Evolutionary conservation across 768 basidiomycete species (phyloP), one percentile per base, ranked within the genome.

Genomic region (Imleria badia): DNA sequence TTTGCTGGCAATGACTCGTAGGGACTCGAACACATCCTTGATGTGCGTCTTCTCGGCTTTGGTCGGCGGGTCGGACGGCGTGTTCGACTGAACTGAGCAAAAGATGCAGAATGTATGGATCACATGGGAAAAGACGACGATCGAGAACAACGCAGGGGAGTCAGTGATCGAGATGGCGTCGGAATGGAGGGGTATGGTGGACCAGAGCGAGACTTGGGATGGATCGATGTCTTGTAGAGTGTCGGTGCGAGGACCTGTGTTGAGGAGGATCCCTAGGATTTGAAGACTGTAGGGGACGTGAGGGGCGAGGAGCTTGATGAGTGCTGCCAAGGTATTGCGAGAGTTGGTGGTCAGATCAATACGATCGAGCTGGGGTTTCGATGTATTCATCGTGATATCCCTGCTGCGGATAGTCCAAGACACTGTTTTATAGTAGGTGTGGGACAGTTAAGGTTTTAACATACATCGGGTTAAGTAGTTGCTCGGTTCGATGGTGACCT

Each of bases 161-260:
- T 47, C 6, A 15, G 40, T 38, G 41, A 26, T 39, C 4, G 41
- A 33, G 36, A 33, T 44, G 35, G 40, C n/a, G 30, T 43, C 26
- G 2, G 30, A n/a, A 45, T 17, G 29, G 14, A 58, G 30, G 22
- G 53, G 62, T 43, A 47, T 31, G 23, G 66, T 62, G 4, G 66
- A 64, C 66, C 66, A 63, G 35, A 63, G 51, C 0, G 30, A 51
- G 34, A 58, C 23, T 43, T 59, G 52, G 45, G 66, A 56, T 46
- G 56, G 33, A 30, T 68, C 52, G 3, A 58, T 19, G n/a, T 41
- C 42, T 44, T 19, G 59, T n/a, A 61, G 29, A 3, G 48, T 55
- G 36, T n/a, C 44, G 29, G 55, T 9, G 30, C 62, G 65, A 23
- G 45, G 54, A 38, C 42, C 35, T 12, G 61, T 12, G 41, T 68